A percentile compares a stretch with the other conserved stretches of the same genome.
Evolutionary conservation across 768 basidiomycete genomes (phyloP).

Genomic region (Lactarius vividus): DNA sequence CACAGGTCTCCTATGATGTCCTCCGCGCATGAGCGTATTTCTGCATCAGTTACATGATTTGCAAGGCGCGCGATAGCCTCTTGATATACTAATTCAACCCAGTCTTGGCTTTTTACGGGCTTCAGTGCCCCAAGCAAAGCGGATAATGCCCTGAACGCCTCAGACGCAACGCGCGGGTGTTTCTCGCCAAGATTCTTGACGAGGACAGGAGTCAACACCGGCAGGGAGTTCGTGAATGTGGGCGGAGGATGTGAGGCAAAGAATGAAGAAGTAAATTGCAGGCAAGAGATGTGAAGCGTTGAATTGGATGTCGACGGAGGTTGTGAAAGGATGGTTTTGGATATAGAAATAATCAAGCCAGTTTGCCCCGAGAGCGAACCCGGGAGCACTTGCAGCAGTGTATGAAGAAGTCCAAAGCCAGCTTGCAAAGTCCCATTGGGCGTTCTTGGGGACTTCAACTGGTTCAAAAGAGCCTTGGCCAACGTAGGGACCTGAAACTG

Average conservation of each 20-base stretch:
- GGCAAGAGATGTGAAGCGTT: slow-evolving; percentile 74
- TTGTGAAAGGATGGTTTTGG: slow-evolving; percentile 63
- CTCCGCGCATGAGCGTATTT: slow-evolving; percentile 81
- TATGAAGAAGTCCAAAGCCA: slow-evolving; percentile 75
- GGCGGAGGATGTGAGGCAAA: slow-evolving; percentile 68
- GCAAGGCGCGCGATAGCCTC: slow-evolving; percentile 68
- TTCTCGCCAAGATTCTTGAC: slow-evolving; percentile 74
- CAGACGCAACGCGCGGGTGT: slow-evolving; percentile 85
- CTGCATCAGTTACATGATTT: slow-evolving; percentile 86
- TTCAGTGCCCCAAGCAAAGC: slow-evolving; percentile 73
- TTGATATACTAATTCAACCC: slow-evolving; percentile 71
- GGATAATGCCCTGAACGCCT: slow-evolving; percentile 85
- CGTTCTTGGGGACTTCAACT: slow-evolving; percentile 81
- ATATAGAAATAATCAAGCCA: slow-evolving; percentile 57
- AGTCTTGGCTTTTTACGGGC: slow-evolving; percentile 61
- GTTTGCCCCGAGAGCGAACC: slow-evolving; percentile 78
- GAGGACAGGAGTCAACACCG: slow-evolving; percentile 68
- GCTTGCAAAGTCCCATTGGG: slow-evolving; percentile 76
- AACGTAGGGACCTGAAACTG: slow-evolving; percentile 73
- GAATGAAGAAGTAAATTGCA: slow-evolving; percentile 84
- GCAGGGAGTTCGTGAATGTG: slow-evolving; percentile 58
- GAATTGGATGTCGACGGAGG: slow-evolving; percentile 75
- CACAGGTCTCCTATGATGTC: slow-evolving; percentile 83
- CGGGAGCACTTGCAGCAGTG: slow-evolving; percentile 74
- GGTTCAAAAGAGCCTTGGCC: slow-evolving; percentile 78